A percentile compares a stretch with the other conserved stretches of the same genome.
phyloP scores from a whole-genome alignment of 2,329 filamentous ascomycete species.

The Penicillium sp. region DNA sequence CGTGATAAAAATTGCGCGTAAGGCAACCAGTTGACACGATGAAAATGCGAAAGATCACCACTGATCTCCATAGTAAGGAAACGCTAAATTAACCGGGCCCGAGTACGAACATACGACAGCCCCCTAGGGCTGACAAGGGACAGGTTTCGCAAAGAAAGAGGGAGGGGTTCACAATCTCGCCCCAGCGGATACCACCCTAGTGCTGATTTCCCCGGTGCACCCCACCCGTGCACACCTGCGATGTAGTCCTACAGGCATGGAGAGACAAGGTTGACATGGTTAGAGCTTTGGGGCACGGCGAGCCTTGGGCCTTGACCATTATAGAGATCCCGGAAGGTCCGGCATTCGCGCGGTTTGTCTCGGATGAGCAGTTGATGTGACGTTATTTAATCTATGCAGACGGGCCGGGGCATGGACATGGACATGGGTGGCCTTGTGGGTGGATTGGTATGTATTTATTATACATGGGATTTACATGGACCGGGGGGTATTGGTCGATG shows the following conservation, averaged over 20 bases:
- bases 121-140: constrained; percentile 19
- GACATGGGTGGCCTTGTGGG: constrained; percentile 12
- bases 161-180: constrained; percentile 2
- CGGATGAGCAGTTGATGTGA: neutral
- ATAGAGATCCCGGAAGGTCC: neutral
- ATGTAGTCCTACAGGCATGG: neutral
- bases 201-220: constrained; percentile 17
- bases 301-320: neutral
- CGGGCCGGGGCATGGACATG: neutral
- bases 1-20: neutral
- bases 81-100: neutral
- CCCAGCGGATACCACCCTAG: constrained; percentile 13
- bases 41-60: neutral
- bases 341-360: neutral
- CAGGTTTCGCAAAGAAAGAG: constrained; percentile 16
- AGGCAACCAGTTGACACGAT: neutral
- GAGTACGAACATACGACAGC: neutral
- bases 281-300: neutral
- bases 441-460: neutral
- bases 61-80: neutral
- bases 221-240: constrained; percentile 1
- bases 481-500: neutral
- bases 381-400: neutral
- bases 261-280: neutral
- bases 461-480: neutral